These are phyloP conservation scores for Bacterosira constricta DNA, from an alignment of 108 stramenopile genomes.

Conservation along the genomic window DNA sequence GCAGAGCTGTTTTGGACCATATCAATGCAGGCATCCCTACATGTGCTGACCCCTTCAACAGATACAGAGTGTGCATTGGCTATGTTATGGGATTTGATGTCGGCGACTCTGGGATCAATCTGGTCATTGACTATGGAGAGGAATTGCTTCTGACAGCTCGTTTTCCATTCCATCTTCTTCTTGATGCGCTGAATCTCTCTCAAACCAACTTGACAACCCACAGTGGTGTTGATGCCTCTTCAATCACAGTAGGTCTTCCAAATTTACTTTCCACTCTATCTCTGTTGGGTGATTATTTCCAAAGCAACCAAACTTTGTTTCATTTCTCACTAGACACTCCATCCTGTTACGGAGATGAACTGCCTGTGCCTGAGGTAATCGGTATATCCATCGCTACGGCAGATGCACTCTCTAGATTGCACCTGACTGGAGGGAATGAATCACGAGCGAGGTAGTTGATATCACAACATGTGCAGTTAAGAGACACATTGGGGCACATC, in stretches of 20 bases:
- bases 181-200: constrained; percentile 10
- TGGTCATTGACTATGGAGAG: constrained; percentile 45
- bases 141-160: constrained; percentile 9
- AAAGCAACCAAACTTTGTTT: constrained; percentile 29
- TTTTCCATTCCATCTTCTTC: constrained; percentile 21
- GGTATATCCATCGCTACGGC: constrained; percentile 21
- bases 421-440: too few relatives aligned
- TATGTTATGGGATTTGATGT: constrained; percentile 39
- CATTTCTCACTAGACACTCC: constrained; percentile 23
- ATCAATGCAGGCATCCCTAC: constrained; percentile 48
- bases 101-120: background rate
- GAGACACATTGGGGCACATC: too few relatives aligned
- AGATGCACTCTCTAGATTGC: constrained; percentile 27
- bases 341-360: constrained; percentile 33
- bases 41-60: constrained; percentile 13
- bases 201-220: background rate
- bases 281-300: constrained; percentile 17
- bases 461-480: too few relatives aligned
- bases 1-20: constrained; percentile 15
- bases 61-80: constrained; percentile 39
- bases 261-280: background rate
- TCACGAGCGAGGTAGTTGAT: too few relatives aligned
- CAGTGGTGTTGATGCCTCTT: background rate
- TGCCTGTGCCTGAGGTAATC: constrained; percentile 11
- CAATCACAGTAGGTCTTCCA: too few relatives aligned